A percentile compares a stretch with the other conserved stretches of the same genome.
Evolutionary conservation across 495 filamentous ascomycete species (phyloP).

Genomic region (Coniosporium apollinis): DNA sequence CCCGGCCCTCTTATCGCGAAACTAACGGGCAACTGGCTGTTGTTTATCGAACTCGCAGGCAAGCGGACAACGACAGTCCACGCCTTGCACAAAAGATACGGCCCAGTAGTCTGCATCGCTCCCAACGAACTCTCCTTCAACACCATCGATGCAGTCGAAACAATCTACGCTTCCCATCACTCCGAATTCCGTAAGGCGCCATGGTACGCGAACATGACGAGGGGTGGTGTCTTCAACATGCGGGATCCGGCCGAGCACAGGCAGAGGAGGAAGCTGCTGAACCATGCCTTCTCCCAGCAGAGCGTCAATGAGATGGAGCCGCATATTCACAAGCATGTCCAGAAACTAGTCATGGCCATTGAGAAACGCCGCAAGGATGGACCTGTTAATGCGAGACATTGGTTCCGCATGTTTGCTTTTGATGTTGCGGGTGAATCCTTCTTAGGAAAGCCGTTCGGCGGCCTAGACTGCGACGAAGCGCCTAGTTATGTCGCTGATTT

Average conservation of each 20-base stretch:
- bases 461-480: neutral
- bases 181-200: constrained; percentile 2
- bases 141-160: constrained; percentile 8
- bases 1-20: constrained; percentile 12
- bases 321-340: neutral
- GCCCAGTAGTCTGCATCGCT: constrained; percentile 26
- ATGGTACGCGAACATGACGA: constrained; percentile 1
- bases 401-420: neutral
- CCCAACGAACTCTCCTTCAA: constrained; percentile 27
- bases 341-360: neutral
- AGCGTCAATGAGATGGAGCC: neutral
- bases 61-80: constrained; percentile 8
- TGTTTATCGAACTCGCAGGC: constrained; percentile 6
- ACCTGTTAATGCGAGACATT: too few species aligned
- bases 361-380: too few species aligned
- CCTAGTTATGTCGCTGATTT: constrained; percentile 1
- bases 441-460: constrained; percentile 1
- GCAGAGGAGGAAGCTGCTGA: neutral
- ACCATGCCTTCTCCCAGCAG: neutral
- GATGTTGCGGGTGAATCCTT: constrained; percentile 1
- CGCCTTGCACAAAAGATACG: constrained; percentile 24
- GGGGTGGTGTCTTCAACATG: constrained; percentile 1
- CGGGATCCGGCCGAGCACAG: constrained; percentile 1
- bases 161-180: neutral
- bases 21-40: constrained; percentile 10